Percentiles rank a stretch among this genome's conserved stretches.
Evolutionary conservation across 495 filamentous ascomycete genomes (phyloP).

Genomic region (Aspergillus haitiensis): DNA sequence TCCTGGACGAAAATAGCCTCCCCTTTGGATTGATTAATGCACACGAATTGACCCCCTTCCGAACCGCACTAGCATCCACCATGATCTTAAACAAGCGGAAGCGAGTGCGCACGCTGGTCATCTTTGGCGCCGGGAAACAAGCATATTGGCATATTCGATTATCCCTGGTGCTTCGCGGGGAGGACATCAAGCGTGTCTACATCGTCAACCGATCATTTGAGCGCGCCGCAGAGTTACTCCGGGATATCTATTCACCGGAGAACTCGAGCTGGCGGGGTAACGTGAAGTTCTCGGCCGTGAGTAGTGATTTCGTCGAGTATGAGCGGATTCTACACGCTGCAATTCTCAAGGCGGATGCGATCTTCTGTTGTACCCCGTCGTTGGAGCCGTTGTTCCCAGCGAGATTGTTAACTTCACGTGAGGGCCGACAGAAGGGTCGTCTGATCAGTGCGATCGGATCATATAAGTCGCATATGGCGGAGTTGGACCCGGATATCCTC

Average conservation of each 20-base stretch:
- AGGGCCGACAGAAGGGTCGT: constrained; percentile 73
- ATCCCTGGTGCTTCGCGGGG: constrained; percentile 68
- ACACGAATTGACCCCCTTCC: constrained; percentile 85
- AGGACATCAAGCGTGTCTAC: constrained; percentile 71
- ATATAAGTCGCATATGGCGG: constrained; percentile 82
- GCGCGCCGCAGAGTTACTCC: constrained; percentile 54
- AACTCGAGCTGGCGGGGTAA: constrained; percentile 55
- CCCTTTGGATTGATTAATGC: constrained; percentile 83
- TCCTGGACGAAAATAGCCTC: constrained; percentile 65
- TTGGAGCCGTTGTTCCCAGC: constrained; percentile 62
- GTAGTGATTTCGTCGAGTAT: constrained; percentile 71
- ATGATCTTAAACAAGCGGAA: constrained; percentile 71
- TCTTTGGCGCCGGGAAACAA: constrained; percentile 90
- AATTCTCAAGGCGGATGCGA: constrained; percentile 67
- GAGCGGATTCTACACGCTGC: constrained; percentile 63
- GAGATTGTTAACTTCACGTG: constrained; percentile 61
- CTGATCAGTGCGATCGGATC: constrained; percentile 78
- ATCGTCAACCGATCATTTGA: constrained; percentile 76
- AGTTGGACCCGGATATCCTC: constrained; percentile 76
- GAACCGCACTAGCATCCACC: constrained; percentile 80
- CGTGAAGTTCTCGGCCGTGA: constrained; percentile 69
- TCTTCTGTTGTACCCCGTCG: constrained; percentile 79
- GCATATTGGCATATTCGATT: constrained; percentile 93
- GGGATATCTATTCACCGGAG: constrained; percentile 54
- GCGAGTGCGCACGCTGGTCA: constrained; percentile 67